Percentiles rank a stretch among this genome's conserved stretches.
Evolutionary conservation across 1,284 basidiomycete genomes (phyloP).

Genomic region (Puccinia polysora): DNA sequence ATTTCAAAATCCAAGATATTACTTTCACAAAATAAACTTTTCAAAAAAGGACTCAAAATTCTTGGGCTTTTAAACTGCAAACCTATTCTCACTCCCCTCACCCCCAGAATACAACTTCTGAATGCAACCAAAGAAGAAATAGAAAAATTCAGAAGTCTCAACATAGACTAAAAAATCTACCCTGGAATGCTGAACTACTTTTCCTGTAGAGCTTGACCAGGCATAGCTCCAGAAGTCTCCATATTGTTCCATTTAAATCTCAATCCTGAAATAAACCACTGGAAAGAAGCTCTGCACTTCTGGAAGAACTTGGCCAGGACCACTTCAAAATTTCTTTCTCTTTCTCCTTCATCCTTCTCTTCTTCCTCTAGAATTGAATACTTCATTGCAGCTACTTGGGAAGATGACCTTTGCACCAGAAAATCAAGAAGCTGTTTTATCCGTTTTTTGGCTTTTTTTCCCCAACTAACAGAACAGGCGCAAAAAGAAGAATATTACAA

Average conservation of each 20-base stretch:
- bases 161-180: background rate
- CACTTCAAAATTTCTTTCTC: too few relatives aligned
- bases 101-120: background rate
- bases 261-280: background rate
- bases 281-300: background rate
- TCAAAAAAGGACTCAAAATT: background rate
- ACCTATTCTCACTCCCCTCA: background rate
- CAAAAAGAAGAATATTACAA: background rate
- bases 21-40: background rate
- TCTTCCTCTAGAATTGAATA: background rate
- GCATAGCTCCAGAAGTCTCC: background rate
- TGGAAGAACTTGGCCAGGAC: background rate
- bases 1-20: background rate
- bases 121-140: background rate
- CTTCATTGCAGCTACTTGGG: background rate
- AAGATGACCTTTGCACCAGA: background rate
- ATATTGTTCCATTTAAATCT: background rate
- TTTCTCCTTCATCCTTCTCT: too few relatives aligned
- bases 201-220: background rate
- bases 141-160: background rate
- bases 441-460: background rate
- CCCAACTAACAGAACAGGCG: background rate
- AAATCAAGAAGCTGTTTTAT: background rate
- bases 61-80: background rate
- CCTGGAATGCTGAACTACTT: slow-evolving; percentile 1